Evolutionary conservation across 805 yeast genomes (phyloP).

Genomic region (Candida dendrica): DNA sequence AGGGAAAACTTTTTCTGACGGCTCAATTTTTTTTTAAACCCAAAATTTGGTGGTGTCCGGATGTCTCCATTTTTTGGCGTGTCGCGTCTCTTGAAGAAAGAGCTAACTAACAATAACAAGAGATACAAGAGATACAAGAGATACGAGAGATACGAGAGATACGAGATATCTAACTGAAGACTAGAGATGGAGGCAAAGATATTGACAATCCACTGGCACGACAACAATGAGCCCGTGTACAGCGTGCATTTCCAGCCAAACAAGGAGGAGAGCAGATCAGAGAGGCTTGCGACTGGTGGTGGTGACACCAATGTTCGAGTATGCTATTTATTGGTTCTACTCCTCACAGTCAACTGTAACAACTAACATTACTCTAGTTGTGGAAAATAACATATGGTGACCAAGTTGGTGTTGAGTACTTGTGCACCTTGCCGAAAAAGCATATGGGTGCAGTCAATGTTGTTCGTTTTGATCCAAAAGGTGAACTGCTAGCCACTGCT

Average conservation of each 20-base stretch:
- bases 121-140: too few species aligned
- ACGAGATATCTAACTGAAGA: not conserved
- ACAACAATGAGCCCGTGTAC: constrained; percentile 69
- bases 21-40: too few species aligned
- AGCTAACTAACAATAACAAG: too few species aligned
- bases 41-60: too few species aligned
- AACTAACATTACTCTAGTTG: constrained; percentile 12
- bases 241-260: constrained; percentile 56
- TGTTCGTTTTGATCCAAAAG: constrained; percentile 70
- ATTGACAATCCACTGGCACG: constrained; percentile 65
- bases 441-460: constrained; percentile 95
- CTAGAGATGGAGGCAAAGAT: constrained; percentile 34
- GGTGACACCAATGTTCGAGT: constrained; percentile 87
- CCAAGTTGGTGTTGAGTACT: constrained; percentile 50
- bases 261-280: constrained; percentile 15
- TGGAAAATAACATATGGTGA: constrained; percentile 24
- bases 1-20: too few species aligned
- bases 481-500: constrained; percentile 74
- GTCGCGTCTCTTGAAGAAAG: too few species aligned
- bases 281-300: constrained; percentile 80
- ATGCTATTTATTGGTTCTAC: constrained; percentile 29
- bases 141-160: too few species aligned
- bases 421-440: constrained; percentile 65
- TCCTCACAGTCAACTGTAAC: too few species aligned
- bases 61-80: too few species aligned